Evolutionary conservation across 2,329 filamentous ascomycete genomes (phyloP).

Genomic region (Colletotrichum brevisporum): DNA sequence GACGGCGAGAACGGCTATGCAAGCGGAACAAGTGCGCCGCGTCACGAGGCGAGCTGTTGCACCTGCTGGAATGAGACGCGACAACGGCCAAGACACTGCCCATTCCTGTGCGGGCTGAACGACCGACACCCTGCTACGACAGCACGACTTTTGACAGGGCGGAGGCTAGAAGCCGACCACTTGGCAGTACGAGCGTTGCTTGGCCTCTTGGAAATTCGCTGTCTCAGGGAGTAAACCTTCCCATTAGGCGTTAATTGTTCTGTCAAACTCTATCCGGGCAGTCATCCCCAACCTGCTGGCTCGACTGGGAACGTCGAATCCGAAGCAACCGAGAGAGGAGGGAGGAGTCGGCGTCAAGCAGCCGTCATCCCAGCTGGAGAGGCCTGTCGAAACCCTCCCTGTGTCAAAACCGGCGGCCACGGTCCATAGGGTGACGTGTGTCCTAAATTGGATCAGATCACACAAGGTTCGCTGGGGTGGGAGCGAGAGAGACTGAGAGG

Average conservation of each 20-base stretch:
- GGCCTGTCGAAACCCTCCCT: slow-evolving; percentile 35
- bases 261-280: slow-evolving; percentile 27
- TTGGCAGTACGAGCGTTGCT: slow-evolving; percentile 24
- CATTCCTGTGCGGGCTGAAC: slow-evolving; percentile 3
- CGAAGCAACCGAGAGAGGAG: slow-evolving; percentile 8
- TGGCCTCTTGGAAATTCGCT: slow-evolving; percentile 17
- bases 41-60: slow-evolving; percentile 10
- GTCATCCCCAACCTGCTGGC: background rate
- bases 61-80: slow-evolving; percentile 15
- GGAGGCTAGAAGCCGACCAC: slow-evolving; percentile 7
- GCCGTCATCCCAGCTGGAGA: slow-evolving; percentile 19
- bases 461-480: slow-evolving; percentile 31
- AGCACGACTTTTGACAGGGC: slow-evolving; percentile 17
- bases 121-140: slow-evolving; percentile 7
- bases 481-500: slow-evolving; percentile 15
- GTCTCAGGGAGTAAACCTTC: slow-evolving; percentile 35
- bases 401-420: slow-evolving; percentile 30
- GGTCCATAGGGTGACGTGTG: slow-evolving; percentile 30
- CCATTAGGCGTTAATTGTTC: slow-evolving; percentile 6
- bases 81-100: slow-evolving; percentile 26
- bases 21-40: slow-evolving; percentile 16
- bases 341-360: slow-evolving; percentile 9
- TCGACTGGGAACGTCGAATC: slow-evolving; percentile 6
- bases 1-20: slow-evolving; percentile 4
- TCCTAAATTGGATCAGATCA: slow-evolving; percentile 17